These are phyloP conservation scores for Podaxis pistillaris DNA, from an alignment of 768 basidiomycete species.

Conservation along the genomic window DNA sequence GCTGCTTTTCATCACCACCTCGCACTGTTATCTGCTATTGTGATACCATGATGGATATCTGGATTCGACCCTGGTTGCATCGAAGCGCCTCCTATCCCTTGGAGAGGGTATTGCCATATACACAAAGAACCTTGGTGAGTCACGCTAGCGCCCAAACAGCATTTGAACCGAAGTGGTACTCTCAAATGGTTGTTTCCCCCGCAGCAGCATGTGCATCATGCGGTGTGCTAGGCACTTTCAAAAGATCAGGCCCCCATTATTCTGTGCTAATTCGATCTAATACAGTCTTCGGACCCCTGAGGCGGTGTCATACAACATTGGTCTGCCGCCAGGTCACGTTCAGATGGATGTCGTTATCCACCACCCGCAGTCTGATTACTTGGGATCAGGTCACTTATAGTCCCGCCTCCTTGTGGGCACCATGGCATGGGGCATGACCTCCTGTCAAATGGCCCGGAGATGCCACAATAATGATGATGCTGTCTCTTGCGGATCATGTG, in stretches of 20 bases:
- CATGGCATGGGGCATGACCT: background rate
- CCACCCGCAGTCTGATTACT: background rate
- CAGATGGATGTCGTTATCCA: background rate
- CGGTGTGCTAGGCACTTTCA: background rate
- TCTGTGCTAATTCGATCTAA: background rate
- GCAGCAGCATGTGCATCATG: background rate
- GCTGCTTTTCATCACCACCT: background rate
- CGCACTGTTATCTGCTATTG: background rate
- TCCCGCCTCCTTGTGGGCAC: background rate
- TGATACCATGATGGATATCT: background rate
- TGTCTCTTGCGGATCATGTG: slow-evolving; percentile 2
- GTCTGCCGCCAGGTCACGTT: background rate
- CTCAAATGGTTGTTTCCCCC: background rate
- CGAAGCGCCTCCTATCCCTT: background rate
- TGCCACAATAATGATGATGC: slow-evolving; percentile 12
- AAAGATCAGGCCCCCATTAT: slow-evolving; percentile 1
- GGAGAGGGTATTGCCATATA: background rate
- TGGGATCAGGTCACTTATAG: background rate
- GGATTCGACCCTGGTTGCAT: background rate
- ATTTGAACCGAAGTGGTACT: background rate
- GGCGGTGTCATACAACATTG: slow-evolving; percentile 1
- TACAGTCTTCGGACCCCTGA: background rate
- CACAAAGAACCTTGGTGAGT: background rate
- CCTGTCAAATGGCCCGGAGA: background rate
- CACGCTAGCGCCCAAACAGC: background rate